Percentiles rank a stretch among this genome's conserved stretches.
Conservation (phyloP, 257 asterid species). For the Sherardia arvensis region DNA sequence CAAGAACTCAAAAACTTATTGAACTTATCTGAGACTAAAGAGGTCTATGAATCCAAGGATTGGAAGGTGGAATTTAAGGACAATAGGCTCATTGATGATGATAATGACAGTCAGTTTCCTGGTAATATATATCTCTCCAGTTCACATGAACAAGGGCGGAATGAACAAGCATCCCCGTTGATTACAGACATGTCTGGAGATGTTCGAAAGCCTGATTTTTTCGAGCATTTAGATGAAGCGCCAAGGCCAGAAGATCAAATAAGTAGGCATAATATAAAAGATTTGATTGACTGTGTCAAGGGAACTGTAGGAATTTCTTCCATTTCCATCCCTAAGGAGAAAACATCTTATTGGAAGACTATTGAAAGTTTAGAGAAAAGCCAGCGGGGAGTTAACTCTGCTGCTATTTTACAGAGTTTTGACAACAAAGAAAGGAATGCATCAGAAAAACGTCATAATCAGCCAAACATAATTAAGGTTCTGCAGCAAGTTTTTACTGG, state of each 20-base stretch:
- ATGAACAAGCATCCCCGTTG: conserved; percentile 16
- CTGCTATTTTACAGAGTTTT: not conserved
- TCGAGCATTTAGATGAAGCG: conserved; percentile 12
- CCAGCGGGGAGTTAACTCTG: not conserved
- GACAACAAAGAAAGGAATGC: conserved; percentile 11
- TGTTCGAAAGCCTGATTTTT: not conserved
- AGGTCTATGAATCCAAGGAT: conserved; percentile 13
- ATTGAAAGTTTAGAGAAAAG: conserved; percentile 10
- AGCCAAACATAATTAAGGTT: not conserved
- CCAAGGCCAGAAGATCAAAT: conserved; percentile 10
- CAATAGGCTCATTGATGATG: conserved; percentile 1
- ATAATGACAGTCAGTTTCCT: conserved; percentile 6
- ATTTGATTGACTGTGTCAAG: conserved; percentile 17
- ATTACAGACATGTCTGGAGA: conserved; percentile 14
- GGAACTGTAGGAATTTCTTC: conserved; percentile 12
- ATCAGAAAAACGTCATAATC: not conserved
- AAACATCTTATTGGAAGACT: not conserved
- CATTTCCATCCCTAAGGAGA: conserved; percentile 6
- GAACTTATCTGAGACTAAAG: conserved; percentile 9
- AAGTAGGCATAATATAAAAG: conserved; percentile 7
- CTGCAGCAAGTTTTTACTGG: conserved; percentile 12
- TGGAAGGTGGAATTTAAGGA: conserved; percentile 10
- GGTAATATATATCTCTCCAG: conserved; percentile 2
- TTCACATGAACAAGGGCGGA: conserved; percentile 6
- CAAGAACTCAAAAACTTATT: conserved; percentile 8